Evolutionary conservation across 1,284 basidiomycete species (phyloP), one percentile per base, ranked within the genome.

Genomic region (Anthracocystis walkeri): DNA sequence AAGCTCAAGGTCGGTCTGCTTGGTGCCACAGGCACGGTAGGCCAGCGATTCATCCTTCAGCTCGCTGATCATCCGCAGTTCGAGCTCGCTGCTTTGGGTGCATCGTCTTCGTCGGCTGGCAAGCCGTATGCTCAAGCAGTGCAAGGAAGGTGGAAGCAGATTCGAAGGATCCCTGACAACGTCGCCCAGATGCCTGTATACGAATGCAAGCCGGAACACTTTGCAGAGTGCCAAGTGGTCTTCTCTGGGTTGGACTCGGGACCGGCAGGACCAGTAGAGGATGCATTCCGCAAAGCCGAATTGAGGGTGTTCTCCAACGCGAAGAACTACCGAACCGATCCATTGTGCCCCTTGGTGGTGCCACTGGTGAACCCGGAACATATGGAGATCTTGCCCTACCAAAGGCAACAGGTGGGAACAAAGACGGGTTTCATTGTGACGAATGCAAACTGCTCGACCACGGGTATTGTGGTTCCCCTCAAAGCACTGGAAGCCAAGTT

Each of bases 391-490:
- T 88, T 99, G 78, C 89, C 89, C 0, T 91, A 94, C 83, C 97
- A 99, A 87, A 76, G 75, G 51, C 91, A 89, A 67, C 83, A 90
- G 11, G 87, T 82, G 50, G 60, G 60, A 23, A 90, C 91, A 33
- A 68, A 79, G 0, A 92, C 91, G 78, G 97, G 97, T 3, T 99
- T 94, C 88, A 96, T 99, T 85, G 91, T 99, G 73, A 96, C 94
- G 63, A 99, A 99, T 86, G 97, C 97, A 77, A 99, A 99, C 88
- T 99, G 97, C 88, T 93, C 94, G 38, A 98, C 97, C 18, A 99
- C 97, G 2, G 96, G 92, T 27, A 89, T 93, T 74, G 94, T 97
- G 70, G 91, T 99, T 46, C 94, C 95, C 14, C 90, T 99, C 75
- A 90, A 91, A 62, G 96, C 96, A 0, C 90, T 99, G 77, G 95